A percentile compares a stretch with the other conserved stretches of the same genome.
phyloP scores from a whole-genome alignment of 345 rosid species.

The Populus simonii region DNA sequence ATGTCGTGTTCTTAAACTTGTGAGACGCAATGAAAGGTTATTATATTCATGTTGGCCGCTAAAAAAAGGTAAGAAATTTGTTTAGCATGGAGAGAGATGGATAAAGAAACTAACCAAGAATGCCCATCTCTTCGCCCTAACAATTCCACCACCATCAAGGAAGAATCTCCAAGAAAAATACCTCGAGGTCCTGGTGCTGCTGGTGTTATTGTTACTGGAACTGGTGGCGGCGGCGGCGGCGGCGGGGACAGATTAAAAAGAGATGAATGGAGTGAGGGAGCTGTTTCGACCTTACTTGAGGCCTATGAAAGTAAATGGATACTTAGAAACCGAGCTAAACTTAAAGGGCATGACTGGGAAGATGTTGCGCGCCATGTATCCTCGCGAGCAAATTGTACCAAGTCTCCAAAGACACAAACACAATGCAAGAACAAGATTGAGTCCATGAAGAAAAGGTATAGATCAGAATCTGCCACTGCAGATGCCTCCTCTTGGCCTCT shows the following conservation, averaged over 20 bases:
- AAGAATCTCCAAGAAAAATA: conserved; percentile 39
- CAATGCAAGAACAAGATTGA: conserved; percentile 99
- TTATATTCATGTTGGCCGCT: conserved; percentile 33
- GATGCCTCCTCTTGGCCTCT: conserved; percentile 91
- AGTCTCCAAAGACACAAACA: conserved; percentile 84
- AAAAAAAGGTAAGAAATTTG: conserved; percentile 5
- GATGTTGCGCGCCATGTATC: conserved; percentile 81
- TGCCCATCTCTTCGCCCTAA: conserved; percentile 41
- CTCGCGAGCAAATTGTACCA: conserved; percentile 52
- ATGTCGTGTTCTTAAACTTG: neutral
- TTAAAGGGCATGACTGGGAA: conserved; percentile 97
- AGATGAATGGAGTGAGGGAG: conserved; percentile 99
- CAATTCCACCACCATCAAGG: conserved; percentile 15
- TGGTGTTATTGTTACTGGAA: neutral
- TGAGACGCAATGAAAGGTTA: neutral
- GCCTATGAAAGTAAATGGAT: conserved; percentile 92
- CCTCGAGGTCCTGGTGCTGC: neutral
- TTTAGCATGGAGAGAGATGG: conserved; percentile 59
- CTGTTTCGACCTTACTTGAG: conserved; percentile 82
- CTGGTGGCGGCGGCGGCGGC: conserved; percentile 24
- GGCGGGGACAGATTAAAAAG: conserved; percentile 68
- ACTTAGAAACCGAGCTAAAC: conserved; percentile 84
- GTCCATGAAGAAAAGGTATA: conserved; percentile 94
- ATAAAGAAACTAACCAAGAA: conserved; percentile 48
- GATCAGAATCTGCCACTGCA: conserved; percentile 74